Percentiles rank a stretch among this genome's conserved stretches.
These are phyloP conservation scores for Stentor roeselii DNA, from an alignment of 73 alveolate species.

Conservation along the genomic window DNA sequence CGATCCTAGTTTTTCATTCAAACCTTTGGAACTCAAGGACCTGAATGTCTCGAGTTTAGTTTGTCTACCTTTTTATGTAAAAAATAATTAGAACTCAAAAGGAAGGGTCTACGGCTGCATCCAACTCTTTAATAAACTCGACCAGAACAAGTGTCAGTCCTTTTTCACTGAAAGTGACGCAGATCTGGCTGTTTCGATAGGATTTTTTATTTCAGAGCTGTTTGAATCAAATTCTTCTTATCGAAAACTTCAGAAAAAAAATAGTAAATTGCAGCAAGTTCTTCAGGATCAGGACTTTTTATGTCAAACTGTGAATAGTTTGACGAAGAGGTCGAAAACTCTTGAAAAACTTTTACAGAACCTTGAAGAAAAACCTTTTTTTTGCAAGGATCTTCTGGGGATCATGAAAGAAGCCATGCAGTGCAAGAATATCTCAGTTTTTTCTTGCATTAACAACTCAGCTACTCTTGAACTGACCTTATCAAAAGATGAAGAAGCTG, in stretches of 20 bases:
- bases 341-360: background rate
- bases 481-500: background rate
- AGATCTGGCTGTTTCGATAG: background rate
- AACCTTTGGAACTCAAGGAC: background rate
- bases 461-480: background rate
- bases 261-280: too few species aligned
- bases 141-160: background rate
- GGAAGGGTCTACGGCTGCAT: background rate
- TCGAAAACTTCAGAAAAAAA: background rate
- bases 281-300: background rate
- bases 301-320: background rate
- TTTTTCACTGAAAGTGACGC: conserved; percentile 1
- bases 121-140: conserved; percentile 7
- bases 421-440: background rate
- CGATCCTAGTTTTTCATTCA: background rate
- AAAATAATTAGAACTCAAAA: background rate
- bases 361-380: background rate
- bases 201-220: background rate
- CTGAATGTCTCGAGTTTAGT: background rate
- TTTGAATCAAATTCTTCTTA: background rate
- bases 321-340: too few species aligned
- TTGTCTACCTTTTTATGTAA: background rate
- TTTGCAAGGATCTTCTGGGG: background rate
- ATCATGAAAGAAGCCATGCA: too few species aligned
- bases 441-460: background rate